Base-by-base conservation (phyloP, 345 rosid genomes). In the Salix dunnii region DNA sequence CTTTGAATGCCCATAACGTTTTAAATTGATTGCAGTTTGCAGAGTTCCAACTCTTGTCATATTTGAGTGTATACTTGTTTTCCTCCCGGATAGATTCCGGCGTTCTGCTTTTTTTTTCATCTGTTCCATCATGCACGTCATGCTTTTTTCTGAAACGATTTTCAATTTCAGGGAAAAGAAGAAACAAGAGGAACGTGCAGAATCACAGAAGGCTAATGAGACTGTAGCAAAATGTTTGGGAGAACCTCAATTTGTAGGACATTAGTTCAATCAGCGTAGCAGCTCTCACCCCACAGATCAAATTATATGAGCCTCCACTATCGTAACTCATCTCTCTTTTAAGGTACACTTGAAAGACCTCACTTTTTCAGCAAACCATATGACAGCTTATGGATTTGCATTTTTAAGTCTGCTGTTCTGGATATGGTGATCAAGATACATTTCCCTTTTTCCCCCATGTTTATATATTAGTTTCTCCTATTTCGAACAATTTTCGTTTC, bases 81-180 rank as follows among this genome's bases (percentile, higher is more conserved):
- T 75, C 17, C 33, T 42, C 40, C 31, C 61, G 14, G 36, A 67
- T 55, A 31, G 40, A 6, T 36, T 5, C 6, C 1, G 11, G 4
- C 16, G 6, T 67, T 60, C 8, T 33, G 33, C n/a, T 25, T 16
- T 20, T 31, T 21, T 53, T 13, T 68, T 23, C 31, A 18, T 25
- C 33, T 77, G 23, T 66, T 23, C 30, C 36, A 62, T 53, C 4
- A 4, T 43, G 51, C 12, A 48, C 51, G 21, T 43, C 4, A 67
- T 77, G 48, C 27, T 60, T 38, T 43, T 66, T 48, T 36, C 48
- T 55, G 30, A 38, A 35, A 27, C 27, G 74, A 17, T 51, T 77
- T 23, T 33, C 76, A 60, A 31, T 79, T 82, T 46, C 91, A 96
- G 97, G 92, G 99, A 96, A 86, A 96, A 93, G 92, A 96, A 89